Conservation (phyloP, 2,329 filamentous ascomycete species). For the Botrytis pseudocinerea region DNA sequence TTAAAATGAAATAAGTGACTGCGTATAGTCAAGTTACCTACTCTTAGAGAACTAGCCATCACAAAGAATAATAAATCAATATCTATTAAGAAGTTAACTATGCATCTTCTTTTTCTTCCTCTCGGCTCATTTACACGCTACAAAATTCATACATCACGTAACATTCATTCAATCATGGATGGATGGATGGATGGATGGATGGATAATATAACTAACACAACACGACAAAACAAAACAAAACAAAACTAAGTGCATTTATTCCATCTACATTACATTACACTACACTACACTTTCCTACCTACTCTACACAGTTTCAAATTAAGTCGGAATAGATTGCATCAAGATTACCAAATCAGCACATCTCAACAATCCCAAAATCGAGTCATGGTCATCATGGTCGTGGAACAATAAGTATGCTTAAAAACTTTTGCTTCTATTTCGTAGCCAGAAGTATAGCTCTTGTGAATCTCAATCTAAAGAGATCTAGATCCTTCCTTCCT, state of each 20-base stretch:
- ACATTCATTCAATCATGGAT: too few relatives aligned
- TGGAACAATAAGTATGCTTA: not conserved
- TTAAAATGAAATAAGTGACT: too few relatives aligned
- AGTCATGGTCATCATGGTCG: not conserved
- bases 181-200: not conserved
- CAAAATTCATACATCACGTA: not conserved
- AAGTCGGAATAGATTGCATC: not conserved
- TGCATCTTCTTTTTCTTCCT: not conserved
- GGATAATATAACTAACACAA: too few relatives aligned
- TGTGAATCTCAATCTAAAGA: not conserved
- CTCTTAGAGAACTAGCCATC: too few relatives aligned
- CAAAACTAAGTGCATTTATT: not conserved
- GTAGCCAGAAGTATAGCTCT: slow-evolving; percentile 13
- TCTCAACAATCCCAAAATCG: not conserved
- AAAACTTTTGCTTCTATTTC: slow-evolving; percentile 15
- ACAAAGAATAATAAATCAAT: too few relatives aligned
- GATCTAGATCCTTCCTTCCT: not conserved
- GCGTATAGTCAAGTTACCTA: too few relatives aligned
- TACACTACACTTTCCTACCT: not conserved
- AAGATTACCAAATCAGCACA: not conserved
- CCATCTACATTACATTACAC: not conserved
- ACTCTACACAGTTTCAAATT: not conserved
- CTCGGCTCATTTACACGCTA: not conserved
- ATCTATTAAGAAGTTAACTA: too few relatives aligned
- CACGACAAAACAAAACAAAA: not conserved